Evolutionary conservation across 192 early-diverging fungal species (phyloP), one percentile per base, ranked within the genome.

Genomic region (Diversispora epigaea): DNA sequence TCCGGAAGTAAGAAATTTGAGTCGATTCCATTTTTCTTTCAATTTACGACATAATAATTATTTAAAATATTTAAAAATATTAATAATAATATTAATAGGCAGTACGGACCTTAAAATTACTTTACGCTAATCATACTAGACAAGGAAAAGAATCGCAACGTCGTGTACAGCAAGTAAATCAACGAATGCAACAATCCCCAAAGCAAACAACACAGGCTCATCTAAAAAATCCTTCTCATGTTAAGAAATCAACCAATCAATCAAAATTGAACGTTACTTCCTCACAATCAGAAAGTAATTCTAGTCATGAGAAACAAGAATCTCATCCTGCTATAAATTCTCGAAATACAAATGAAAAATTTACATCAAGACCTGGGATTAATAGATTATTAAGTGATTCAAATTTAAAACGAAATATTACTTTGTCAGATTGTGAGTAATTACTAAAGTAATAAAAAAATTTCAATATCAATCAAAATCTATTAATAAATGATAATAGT

Each of bases 101-200:
- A 7, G 77, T 84, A 6, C 86, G 83, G 66, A 91, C 91, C 1
- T 81, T 94, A 2, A 87, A 85, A 47, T 68, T 94, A 11, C 84
- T 93, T 67, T 87, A 87, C 11, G 80, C 85, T 1, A 90, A 85
- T 58, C 93, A 94, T 80, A 87, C 84, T 12, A 78, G 90, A 12
- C 83, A 88, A 71, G 91, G 84, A 19, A 88, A 89, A 76, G 89
- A 91, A 22, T 71, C 93, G 1, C 84, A 88, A 67, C 79, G 91
- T 4, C 77, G 84, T 19, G 22, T 87, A 32, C 77, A 79, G 40
- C 80, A 83, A 39, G 22, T 87, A 21, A 77, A 79, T 43, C 80
- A 83, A 39, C 79, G 62, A 52, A 65, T 32, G 68, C 72, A 41
- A 70, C 75, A 40, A 58, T 52, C 57, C 41, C 64, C 65, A 46